Conservation (phyloP, 2,329 filamentous ascomycete genomes). For the Cladosporium sphaerospermum region DNA sequence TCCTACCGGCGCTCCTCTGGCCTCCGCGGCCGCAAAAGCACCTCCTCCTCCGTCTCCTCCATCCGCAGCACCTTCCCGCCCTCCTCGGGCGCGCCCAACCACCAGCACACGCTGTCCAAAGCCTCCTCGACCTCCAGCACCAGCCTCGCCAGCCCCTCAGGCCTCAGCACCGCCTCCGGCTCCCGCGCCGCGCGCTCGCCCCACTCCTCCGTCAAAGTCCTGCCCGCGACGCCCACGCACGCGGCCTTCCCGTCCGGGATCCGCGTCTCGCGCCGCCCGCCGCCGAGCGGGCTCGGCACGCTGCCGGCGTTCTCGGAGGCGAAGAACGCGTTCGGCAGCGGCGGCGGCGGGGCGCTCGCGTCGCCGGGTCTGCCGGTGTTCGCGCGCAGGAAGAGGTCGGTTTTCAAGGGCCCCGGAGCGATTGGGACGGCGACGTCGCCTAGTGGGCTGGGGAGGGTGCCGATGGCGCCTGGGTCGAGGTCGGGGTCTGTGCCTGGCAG, state of each 20-base stretch:
- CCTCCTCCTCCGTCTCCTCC: conserved; percentile 88
- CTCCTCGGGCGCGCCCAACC: conserved; percentile 48
- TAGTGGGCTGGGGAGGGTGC: conserved; percentile 18
- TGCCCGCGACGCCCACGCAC: conserved; percentile 77
- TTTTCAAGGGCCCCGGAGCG: conserved; percentile 67
- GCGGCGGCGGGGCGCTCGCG: conserved; percentile 17
- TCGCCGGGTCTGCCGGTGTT: conserved; percentile 61
- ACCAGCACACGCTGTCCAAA: conserved; percentile 77
- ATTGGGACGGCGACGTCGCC: conserved; percentile 40
- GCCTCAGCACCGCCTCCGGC: conserved; percentile 47
- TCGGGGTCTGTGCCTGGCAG: conserved; percentile 59
- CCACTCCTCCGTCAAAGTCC: conserved; percentile 88
- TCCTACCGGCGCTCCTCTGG: conserved; percentile 81
- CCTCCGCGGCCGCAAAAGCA: conserved; percentile 86
- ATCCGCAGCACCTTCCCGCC: conserved; percentile 79
- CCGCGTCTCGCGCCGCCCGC: conserved; percentile 48
- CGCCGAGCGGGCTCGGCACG: conserved; percentile 26
- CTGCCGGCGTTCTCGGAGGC: conserved; percentile 25
- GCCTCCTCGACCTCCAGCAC: conserved; percentile 85
- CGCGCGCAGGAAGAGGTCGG: conserved; percentile 70
- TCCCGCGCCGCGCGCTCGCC: conserved; percentile 64
- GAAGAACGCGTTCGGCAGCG: conserved; percentile 18
- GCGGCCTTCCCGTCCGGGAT: conserved; percentile 77
- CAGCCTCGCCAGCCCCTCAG: conserved; percentile 49
- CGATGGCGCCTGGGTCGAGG: conserved; percentile 17